phyloP scores from a whole-genome alignment of 2,329 filamentous ascomycete species.

The Sporothrix dimorphospora region DNA sequence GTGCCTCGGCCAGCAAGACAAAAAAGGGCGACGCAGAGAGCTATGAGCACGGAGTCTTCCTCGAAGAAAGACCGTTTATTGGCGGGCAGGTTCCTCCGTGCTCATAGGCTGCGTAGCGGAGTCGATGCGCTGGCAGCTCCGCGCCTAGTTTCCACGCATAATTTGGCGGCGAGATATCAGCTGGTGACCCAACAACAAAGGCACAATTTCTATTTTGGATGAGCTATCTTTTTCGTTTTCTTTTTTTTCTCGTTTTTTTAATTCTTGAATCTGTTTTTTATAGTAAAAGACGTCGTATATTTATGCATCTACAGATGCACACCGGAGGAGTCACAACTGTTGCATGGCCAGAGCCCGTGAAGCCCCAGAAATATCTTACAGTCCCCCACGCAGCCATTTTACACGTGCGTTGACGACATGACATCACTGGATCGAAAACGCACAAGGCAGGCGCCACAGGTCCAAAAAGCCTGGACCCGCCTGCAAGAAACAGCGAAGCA shows the following conservation, averaged over 20 bases:
- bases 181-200: not conserved
- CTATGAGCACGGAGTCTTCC: too few species aligned
- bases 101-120: not conserved
- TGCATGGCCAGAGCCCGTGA: too few species aligned
- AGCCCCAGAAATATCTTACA: too few species aligned
- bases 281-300: not conserved
- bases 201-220: not conserved
- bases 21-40: not conserved
- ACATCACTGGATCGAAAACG: constrained; percentile 15
- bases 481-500: not conserved
- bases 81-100: not conserved
- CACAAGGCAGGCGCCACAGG: not conserved
- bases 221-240: not conserved
- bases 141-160: not conserved
- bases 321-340: not conserved
- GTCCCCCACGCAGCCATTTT: not conserved
- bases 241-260: not conserved
- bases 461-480: not conserved
- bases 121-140: not conserved
- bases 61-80: too few species aligned
- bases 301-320: not conserved
- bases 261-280: not conserved
- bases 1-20: not conserved
- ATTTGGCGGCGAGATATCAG: not conserved
- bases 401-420: not conserved